Evolutionary conservation across 257 asterid species (phyloP), one percentile per base, ranked within the genome.

Genomic region (Orobanche coerulescens): DNA sequence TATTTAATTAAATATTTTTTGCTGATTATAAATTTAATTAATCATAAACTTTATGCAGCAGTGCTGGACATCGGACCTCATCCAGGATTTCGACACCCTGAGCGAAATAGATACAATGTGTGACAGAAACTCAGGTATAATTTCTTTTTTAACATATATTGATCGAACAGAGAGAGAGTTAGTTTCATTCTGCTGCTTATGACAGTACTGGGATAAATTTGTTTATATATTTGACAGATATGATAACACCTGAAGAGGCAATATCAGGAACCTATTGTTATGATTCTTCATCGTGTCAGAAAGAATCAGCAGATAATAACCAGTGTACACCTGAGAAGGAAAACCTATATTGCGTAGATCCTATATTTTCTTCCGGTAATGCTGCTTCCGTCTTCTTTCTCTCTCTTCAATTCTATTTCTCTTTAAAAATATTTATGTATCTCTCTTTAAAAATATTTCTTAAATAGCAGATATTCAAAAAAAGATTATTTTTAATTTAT

Each of bases 311-410:
- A 39, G 67, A 58, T 64, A 37, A 61, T 65, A 23, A 31, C 30
- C 67, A 60, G 40, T 76, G 83, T 66, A 71, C 70, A 36, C 72
- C 78, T 54, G 77, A 77, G 28, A 69, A 75, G 57, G 78, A 50
- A 23, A 60, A 71, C 73, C 79, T 68, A 66, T 79, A 54, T 26
- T 68, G 78, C 75, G 12, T 70, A 53, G 76, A 73, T 73, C 82
- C 84, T 66, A 47, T 58, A 0, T 66, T 61, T 47, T 58, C 84
- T 70, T 60, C 87, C 6, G 94, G 89, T 86, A 72, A n/a, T 4
- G 13, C 6, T 50, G 22, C 13, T 10, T 55, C n/a, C n/a, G n/a
- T 8, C 6, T 3, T n/a, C 8, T n/a, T 1, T 11, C 4, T 30
- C 16, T 49, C 0, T 39, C 10, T 16, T 6, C 0, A 0, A n/a